Percentiles rank a stretch among this genome's conserved stretches.
Conservation (phyloP, 768 basidiomycete genomes). For the Rhizopogon vinicolor region DNA sequence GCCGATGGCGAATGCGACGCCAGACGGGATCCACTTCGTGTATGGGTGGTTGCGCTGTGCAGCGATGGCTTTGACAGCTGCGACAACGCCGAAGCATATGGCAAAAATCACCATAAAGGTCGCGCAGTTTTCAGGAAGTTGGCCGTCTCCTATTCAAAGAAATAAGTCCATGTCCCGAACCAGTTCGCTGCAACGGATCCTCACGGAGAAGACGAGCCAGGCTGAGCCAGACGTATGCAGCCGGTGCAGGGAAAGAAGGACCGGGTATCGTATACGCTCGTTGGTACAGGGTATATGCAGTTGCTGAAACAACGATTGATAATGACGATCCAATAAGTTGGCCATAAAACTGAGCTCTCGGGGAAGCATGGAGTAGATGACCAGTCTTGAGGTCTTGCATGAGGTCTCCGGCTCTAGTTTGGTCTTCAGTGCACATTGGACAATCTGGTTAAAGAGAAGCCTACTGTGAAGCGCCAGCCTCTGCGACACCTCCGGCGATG, state of each 20-base stretch:
- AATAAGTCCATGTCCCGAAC: slow-evolving; percentile 1
- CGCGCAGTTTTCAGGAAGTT: slow-evolving; percentile 71
- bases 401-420: slow-evolving; percentile 81
- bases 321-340: slow-evolving; percentile 88
- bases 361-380: slow-evolving; percentile 86
- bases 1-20: slow-evolving; percentile 92
- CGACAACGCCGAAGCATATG: slow-evolving; percentile 60
- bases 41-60: slow-evolving; percentile 43
- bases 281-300: slow-evolving; percentile 84
- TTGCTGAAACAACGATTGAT: slow-evolving; percentile 85
- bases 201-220: slow-evolving; percentile 72
- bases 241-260: slow-evolving; percentile 93
- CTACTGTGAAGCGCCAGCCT: slow-evolving; percentile 91
- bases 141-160: slow-evolving; percentile 60
- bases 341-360: slow-evolving; percentile 90
- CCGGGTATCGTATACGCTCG: slow-evolving; percentile 87
- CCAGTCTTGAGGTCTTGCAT: slow-evolving; percentile 99
- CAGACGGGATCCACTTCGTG: slow-evolving; percentile 84
- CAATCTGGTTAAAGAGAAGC: slow-evolving; percentile 15
- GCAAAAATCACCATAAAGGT: slow-evolving; percentile 81
- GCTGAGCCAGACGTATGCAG: slow-evolving; percentile 89
- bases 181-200: slow-evolving; percentile 19
- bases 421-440: slow-evolving; percentile 2
- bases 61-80: slow-evolving; percentile 62
- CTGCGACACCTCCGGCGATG: slow-evolving; percentile 94